These are phyloP conservation scores for Talaromyces liani DNA, from an alignment of 495 filamentous ascomycete species.

Conservation along the genomic window DNA sequence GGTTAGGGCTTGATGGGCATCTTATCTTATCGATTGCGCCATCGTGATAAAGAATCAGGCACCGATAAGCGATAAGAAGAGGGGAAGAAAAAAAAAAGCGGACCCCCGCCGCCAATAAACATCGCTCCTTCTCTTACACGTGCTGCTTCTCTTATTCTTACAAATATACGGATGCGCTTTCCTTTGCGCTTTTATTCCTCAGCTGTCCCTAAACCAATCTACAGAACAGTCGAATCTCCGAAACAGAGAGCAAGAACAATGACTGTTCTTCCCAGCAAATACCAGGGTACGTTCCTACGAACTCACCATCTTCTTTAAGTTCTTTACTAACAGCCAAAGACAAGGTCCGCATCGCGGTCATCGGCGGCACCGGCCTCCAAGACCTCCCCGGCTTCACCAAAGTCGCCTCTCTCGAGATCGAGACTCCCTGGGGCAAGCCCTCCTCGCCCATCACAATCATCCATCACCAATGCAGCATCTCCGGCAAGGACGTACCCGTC, in stretches of 20 bases:
- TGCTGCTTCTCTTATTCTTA: not conserved
- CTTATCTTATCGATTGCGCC: not conserved
- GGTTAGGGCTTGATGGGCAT: not conserved
- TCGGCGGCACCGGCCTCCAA: conserved; percentile 87
- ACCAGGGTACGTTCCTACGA: conserved; percentile 34
- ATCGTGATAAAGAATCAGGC: not conserved
- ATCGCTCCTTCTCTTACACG: not conserved
- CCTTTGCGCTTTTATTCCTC: not conserved
- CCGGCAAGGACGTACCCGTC: conserved; percentile 55
- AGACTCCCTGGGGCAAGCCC: conserved; percentile 87
- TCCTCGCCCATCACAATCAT: conserved; percentile 89
- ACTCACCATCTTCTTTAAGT: not conserved
- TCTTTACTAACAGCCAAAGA: conserved; percentile 35
- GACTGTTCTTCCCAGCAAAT: conserved; percentile 48
- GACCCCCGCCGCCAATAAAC: not conserved
- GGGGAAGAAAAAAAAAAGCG: not conserved
- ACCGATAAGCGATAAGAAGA: not conserved
- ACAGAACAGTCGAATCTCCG: conserved; percentile 27
- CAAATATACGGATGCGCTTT: not conserved
- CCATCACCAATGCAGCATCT: conserved; percentile 61
- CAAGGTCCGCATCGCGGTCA: conserved; percentile 84
- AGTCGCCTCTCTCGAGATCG: conserved; percentile 61
- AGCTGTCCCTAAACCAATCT: conserved; percentile 20
- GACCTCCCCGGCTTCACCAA: conserved; percentile 68
- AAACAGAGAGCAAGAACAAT: conserved; percentile 40